Base-by-base conservation (phyloP, 1,284 basidiomycete genomes). In the Ganoderma lingzhi region DNA sequence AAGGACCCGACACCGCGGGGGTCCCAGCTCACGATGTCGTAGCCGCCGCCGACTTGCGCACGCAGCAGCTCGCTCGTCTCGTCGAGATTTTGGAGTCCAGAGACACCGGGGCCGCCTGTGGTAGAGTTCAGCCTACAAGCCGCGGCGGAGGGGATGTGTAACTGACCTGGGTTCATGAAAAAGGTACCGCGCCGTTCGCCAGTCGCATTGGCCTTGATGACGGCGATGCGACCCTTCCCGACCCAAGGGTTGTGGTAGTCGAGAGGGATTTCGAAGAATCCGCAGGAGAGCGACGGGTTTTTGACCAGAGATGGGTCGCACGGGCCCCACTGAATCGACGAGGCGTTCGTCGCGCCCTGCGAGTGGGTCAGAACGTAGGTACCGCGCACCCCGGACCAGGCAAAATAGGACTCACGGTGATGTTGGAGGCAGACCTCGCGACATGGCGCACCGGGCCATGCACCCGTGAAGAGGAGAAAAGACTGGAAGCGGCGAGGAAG, bases 1-100 rank as follows among this genome's bases (percentile, higher is more conserved):
- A 62, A n/a, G 48, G 63, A n/a, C 12, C 71, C 71, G 17, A 71
- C 67, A 0, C 72, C 71, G 30, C 68, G 72, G 28, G 68, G 63
- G 44, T 68, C 72, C 68, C 70, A 71, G 48, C 66, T 65, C 53
- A 68, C 70, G 53, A 70, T 60, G 63, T 68, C 70, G 53, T 66
- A 70, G 17, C 42, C 30, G 1, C 66, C 63, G 32, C 65, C 70
- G 32, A 64, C 68, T 28, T 53, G 39, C 35, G 55, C 37, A 15
- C 63, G 65, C 30, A 67, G 56, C 17, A 58, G 32, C 9, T 35
- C 32, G 37, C 60, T 30, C 30, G 17, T n/a, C 32, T 12, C 23
- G 3, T 39, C 35, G 2, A 68, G 19, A 9, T 19, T 9, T 17
- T 44, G 28, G 6, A 68, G 17, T 4, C 67, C 67, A 19, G 56